Evolutionary conservation across 1,284 basidiomycete genomes (phyloP).

Genomic region (Tetrapyrgos nigripes): DNA sequence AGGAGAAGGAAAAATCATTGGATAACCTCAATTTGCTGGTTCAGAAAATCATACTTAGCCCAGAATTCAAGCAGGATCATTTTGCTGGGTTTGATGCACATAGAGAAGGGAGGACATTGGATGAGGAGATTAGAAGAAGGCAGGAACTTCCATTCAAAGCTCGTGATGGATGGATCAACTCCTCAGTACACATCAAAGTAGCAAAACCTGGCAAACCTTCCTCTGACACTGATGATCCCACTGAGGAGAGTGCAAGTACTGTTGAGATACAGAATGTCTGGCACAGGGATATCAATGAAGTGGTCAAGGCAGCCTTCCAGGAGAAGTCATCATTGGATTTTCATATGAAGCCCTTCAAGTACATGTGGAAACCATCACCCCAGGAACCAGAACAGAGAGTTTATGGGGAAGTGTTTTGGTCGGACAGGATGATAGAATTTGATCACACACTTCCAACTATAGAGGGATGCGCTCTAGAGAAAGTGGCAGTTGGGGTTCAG

Average conservation of each 20-base stretch:
- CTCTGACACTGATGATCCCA: background rate
- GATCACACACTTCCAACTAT: background rate
- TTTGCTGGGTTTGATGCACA: conserved; percentile 3
- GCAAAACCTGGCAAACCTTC: background rate
- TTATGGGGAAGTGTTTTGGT: conserved; percentile 4
- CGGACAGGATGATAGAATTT: conserved; percentile 1
- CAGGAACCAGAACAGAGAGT: conserved; percentile 1
- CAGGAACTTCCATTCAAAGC: background rate
- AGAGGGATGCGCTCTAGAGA: background rate
- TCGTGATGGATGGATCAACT: conserved; percentile 3
- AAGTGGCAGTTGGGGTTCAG: background rate
- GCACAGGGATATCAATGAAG: background rate
- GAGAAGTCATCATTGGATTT: background rate
- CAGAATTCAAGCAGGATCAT: conserved; percentile 15
- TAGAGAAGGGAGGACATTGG: background rate
- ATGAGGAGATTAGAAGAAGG: background rate
- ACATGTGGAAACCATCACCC: conserved; percentile 9
- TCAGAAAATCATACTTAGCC: conserved; percentile 3
- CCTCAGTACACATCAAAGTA: too few species aligned
- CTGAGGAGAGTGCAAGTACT: background rate
- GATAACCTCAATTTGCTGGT: conserved; percentile 8
- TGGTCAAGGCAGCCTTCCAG: conserved; percentile 3
- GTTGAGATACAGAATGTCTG: background rate
- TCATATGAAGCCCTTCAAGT: conserved; percentile 8
- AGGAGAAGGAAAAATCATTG: background rate